These are phyloP conservation scores for Lipomyces sp. DNA, from an alignment of 805 yeast species.

Conservation along the genomic window DNA sequence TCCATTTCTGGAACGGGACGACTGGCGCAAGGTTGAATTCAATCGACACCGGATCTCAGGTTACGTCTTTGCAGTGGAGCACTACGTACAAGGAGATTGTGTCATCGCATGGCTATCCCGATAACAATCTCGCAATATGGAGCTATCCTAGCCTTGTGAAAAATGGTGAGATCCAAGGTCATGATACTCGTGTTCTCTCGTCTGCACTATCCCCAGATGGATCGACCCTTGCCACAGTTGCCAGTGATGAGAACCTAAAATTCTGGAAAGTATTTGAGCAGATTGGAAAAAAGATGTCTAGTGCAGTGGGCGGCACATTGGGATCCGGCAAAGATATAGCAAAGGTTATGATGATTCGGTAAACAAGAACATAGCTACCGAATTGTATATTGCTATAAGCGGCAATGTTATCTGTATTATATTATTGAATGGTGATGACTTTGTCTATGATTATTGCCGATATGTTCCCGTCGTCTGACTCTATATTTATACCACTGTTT, in stretches of 20 bases:
- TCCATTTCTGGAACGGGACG: constrained; percentile 93
- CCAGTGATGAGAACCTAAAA: constrained; percentile 94
- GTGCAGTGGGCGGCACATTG: constrained; percentile 44
- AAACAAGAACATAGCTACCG: constrained; percentile 10
- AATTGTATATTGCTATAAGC: not conserved
- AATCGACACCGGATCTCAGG: constrained; percentile 91
- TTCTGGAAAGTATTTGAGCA: constrained; percentile 89
- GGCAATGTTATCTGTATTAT: not conserved
- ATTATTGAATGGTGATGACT: not conserved
- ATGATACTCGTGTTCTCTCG: constrained; percentile 82
- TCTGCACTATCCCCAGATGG: constrained; percentile 90
- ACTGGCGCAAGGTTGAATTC: constrained; percentile 86
- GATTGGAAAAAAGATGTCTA: constrained; percentile 46
- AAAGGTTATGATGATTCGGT: constrained; percentile 59
- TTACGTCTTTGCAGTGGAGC: constrained; percentile 93
- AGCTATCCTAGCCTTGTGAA: constrained; percentile 83
- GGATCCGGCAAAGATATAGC: constrained; percentile 54
- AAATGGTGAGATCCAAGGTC: constrained; percentile 91
- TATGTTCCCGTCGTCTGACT: not conserved
- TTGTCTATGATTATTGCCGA: not conserved
- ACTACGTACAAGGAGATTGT: constrained; percentile 66
- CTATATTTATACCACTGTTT: not conserved
- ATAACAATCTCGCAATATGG: constrained; percentile 80
- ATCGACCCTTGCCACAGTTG: constrained; percentile 87
- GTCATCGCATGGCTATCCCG: constrained; percentile 93